These are phyloP conservation scores for Phytophthora crassamura DNA, from an alignment of 352 stramenopile genomes.

Conservation along the genomic window DNA sequence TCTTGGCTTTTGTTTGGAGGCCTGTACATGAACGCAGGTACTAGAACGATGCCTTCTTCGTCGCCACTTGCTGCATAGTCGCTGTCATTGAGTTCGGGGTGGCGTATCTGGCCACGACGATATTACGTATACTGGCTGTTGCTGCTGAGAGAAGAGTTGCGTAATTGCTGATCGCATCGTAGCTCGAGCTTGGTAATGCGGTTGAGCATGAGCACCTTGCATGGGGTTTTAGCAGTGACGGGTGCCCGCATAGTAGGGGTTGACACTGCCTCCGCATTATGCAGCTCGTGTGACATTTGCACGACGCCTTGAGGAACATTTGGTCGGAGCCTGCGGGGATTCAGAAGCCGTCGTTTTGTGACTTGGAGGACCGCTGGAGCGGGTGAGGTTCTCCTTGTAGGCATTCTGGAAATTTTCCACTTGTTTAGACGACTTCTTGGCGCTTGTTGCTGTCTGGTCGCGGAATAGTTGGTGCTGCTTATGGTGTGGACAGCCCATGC, in stretches of 20 bases:
- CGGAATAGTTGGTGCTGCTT: neutral
- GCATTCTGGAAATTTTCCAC: neutral
- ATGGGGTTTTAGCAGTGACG: neutral
- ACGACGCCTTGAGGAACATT: neutral
- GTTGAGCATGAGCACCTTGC: neutral
- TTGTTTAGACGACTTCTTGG: neutral
- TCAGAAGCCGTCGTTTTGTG: neutral
- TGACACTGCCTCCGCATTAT: neutral
- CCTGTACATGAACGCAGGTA: no score
- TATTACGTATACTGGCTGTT: slow-evolving; percentile 14
- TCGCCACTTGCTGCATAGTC: slow-evolving; percentile 1
- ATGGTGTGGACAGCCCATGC: neutral
- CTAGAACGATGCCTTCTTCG: neutral
- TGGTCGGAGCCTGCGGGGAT: no score
- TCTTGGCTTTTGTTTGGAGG: no score
- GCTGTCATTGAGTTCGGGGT: neutral
- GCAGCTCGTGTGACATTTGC: neutral
- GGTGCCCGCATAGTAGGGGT: neutral
- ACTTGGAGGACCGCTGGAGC: neutral
- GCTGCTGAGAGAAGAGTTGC: slow-evolving; percentile 34
- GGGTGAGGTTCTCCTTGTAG: neutral
- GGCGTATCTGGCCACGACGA: neutral
- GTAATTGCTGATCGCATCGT: slow-evolving; percentile 27
- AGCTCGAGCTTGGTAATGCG: slow-evolving; percentile 6
- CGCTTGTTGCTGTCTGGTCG: neutral